phyloP scores from a whole-genome alignment of 179 eudicot species.

The Spergularia azorica region DNA sequence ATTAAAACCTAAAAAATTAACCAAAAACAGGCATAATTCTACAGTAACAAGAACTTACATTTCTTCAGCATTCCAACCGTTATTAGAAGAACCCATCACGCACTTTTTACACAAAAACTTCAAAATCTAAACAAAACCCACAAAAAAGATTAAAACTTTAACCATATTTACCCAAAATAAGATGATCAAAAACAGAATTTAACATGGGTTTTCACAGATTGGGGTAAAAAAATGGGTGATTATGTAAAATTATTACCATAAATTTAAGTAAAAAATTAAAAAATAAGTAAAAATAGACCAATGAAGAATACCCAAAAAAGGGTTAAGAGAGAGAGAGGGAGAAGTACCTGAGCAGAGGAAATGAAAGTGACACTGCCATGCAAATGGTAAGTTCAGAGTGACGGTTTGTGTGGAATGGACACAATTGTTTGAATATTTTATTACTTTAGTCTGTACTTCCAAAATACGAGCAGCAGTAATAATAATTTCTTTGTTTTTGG shows the following conservation, averaged over 20 bases:
- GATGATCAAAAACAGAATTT: conserved; percentile 8
- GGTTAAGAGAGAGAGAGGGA: conserved; percentile 13
- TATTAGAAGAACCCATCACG: conserved; percentile 24
- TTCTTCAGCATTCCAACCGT: conserved; percentile 35
- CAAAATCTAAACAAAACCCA: conserved; percentile 8
- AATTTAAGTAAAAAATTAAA: neutral
- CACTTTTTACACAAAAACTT: neutral
- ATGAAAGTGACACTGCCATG: conserved; percentile 40
- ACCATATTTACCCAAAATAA: neutral
- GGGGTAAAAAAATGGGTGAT: no score
- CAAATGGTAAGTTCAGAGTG: conserved; percentile 14
- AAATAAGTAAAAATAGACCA: neutral
- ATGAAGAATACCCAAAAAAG: conserved; percentile 13
- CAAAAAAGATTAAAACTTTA: conserved; percentile 1
- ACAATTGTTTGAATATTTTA: neutral
- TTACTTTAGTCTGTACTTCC: no score
- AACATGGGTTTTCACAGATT: neutral
- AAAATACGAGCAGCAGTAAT: no score
- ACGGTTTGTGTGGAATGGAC: neutral
- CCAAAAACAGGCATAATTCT: neutral
- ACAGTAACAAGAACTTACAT: conserved; percentile 26
- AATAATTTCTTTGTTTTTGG: no score
- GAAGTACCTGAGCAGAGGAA: conserved; percentile 16
- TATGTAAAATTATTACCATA: neutral
- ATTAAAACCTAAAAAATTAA: neutral